Percentiles rank a stretch among this genome's conserved stretches.
Evolutionary conservation across 148 eudicot genomes (phyloP).

Genomic region (Euryodendron excelsum): DNA sequence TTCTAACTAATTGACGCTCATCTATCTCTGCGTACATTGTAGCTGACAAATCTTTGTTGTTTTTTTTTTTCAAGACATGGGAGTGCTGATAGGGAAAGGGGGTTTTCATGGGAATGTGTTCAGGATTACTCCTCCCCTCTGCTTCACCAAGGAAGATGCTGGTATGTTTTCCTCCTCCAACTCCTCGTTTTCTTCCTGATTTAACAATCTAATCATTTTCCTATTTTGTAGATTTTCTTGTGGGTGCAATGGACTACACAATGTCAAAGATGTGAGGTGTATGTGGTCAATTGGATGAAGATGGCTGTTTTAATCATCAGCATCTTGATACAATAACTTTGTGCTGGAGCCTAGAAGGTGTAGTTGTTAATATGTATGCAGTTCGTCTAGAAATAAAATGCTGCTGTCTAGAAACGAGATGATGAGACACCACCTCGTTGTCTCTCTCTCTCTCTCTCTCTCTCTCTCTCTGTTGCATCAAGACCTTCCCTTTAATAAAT

Average conservation of each 20-base stretch:
- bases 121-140: conserved; percentile 91
- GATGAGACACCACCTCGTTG: conserved; percentile 26
- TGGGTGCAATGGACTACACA: conserved; percentile 47
- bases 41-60: not conserved
- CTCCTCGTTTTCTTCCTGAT: not conserved
- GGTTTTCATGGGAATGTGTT: conserved; percentile 89
- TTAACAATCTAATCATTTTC: not conserved
- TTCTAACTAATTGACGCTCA: not conserved
- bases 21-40: not conserved
- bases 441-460: conserved; percentile 13
- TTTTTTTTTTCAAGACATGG: conserved; percentile 75
- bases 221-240: conserved; percentile 41
- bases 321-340: not conserved
- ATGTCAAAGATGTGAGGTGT: conserved; percentile 42
- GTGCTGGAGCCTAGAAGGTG: not conserved
- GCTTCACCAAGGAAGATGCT: conserved; percentile 91
- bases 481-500: no score
- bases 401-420: conserved; percentile 15
- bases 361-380: not conserved
- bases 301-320: not conserved
- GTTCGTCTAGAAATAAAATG: not conserved
- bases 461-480: not conserved
- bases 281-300: not conserved
- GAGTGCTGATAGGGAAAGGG: conserved; percentile 90
- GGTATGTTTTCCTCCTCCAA: conserved; percentile 29